Percentiles rank a stretch among this genome's conserved stretches.
Evolutionary conservation across 495 filamentous ascomycete genomes (phyloP).

Genomic region (Penicillium salamii): DNA sequence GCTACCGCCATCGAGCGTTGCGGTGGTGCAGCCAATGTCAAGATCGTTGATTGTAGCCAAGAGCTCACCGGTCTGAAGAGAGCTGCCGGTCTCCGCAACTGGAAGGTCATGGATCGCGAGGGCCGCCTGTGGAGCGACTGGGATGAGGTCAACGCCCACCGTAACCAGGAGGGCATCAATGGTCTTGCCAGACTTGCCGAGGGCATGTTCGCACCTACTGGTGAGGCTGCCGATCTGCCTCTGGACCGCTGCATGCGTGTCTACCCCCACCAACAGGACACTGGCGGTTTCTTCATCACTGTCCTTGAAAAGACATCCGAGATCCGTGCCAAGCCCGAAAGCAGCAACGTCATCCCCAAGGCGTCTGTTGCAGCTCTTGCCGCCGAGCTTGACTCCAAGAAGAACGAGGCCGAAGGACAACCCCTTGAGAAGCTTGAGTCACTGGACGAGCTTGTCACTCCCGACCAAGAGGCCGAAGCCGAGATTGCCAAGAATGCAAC

Average conservation of each 20-base stretch:
- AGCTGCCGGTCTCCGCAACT: constrained; percentile 64
- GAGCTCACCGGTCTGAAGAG: constrained; percentile 75
- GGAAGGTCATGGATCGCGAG: constrained; percentile 87
- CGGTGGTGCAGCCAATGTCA: constrained; percentile 77
- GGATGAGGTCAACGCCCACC: constrained; percentile 68
- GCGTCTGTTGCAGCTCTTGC: constrained; percentile 52
- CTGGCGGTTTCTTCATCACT: constrained; percentile 94
- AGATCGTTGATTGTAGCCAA: constrained; percentile 76
- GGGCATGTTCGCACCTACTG: constrained; percentile 78
- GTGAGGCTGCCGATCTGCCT: constrained; percentile 58
- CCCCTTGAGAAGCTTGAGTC: constrained; percentile 49
- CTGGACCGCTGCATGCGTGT: constrained; percentile 88
- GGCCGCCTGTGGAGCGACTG: constrained; percentile 72
- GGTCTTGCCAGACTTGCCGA: constrained; percentile 63
- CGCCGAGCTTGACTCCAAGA: constrained; percentile 50
- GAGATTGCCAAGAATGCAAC: constrained; percentile 44
- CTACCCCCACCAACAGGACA: constrained; percentile 93
- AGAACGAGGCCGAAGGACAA: constrained; percentile 34
- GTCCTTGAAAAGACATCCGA: constrained; percentile 88
- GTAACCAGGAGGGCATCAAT: constrained; percentile 52
- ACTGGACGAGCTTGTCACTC: constrained; percentile 45
- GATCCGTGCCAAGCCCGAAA: constrained; percentile 79
- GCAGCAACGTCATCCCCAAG: constrained; percentile 55
- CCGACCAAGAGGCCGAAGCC: constrained; percentile 30
- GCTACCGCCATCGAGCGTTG: constrained; percentile 83